Evolutionary conservation across 2,329 filamentous ascomycete species (phyloP), one percentile per base, ranked within the genome.

Genomic region (Scedosporium aurantiacum): DNA sequence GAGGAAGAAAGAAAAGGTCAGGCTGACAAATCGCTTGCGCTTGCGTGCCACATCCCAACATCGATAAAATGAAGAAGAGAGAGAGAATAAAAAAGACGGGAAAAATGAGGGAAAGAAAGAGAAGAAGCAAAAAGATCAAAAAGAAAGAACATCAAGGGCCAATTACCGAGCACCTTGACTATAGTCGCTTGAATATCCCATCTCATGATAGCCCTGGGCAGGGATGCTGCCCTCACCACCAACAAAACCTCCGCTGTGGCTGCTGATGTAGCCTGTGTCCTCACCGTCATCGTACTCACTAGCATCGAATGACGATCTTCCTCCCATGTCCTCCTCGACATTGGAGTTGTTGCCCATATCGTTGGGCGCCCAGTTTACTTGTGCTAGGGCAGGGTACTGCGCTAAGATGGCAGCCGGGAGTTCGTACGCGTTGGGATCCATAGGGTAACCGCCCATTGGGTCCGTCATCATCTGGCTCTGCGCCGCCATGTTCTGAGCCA

Each of bases 321-420:
- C 89, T 67, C 87, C 90, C n/a, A 89, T 74, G 64, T 90, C 89
- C 58, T 90, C 88, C 47, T 91, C 87, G 63, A 86, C 80, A 18
- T 85, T 84, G n/a, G 87, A 82, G 50, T 86, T 82, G 43, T 52
- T 37, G 32, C 32, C 8, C 70, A 95, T 82, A 60, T 87, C 82
- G 21, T 73, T 70, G 10, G 75, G 71, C 18, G 82, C 82, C 92
- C 93, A 97, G 69, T 93, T 92, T 71, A 97, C 82, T 60, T 87
- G 88, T 25, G 92, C 91, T n/a, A 99, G 77, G 3, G 91, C 92
- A 12, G 94, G 94, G 72, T 97, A 97, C 70, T 97, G 94, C 18
- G 89, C 89, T 45, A 97, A 77, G 58, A 99, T 77, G 1, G 93
- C 93, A 3, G 90, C 89, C 1, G 94, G 94, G n/a, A 97, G 80